phyloP scores from a whole-genome alignment of 441 rosid genomes.

The California macrophylla region DNA sequence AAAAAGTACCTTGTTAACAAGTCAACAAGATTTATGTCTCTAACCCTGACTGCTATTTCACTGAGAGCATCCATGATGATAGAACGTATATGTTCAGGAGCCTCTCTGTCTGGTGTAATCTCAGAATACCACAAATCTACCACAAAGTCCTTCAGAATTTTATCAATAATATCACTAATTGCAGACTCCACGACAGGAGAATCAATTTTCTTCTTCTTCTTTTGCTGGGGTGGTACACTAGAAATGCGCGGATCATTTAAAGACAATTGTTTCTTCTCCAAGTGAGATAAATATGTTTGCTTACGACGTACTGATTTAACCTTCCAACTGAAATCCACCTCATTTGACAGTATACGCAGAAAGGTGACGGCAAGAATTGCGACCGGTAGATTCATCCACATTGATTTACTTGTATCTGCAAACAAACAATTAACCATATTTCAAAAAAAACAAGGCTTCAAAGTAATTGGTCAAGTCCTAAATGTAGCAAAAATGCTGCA shows the following conservation, averaged over 20 bases:
- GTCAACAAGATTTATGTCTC: constrained; percentile 76
- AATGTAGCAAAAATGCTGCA: not conserved
- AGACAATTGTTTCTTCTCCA: constrained; percentile 66
- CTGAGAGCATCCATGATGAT: constrained; percentile 87
- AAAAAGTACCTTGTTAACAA: constrained; percentile 59
- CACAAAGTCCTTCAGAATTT: constrained; percentile 79
- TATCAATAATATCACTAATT: constrained; percentile 54
- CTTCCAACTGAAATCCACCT: constrained; percentile 80
- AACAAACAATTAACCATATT: constrained; percentile 9
- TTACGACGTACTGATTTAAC: constrained; percentile 17
- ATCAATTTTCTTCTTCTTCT: constrained; percentile 83
- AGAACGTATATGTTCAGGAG: constrained; percentile 74
- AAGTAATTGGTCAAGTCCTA: not conserved
- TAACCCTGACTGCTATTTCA: constrained; percentile 75
- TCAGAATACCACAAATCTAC: constrained; percentile 80
- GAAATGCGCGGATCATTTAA: constrained; percentile 65
- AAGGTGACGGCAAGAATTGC: constrained; percentile 47
- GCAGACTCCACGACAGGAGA: constrained; percentile 83
- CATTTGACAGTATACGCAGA: constrained; percentile 41
- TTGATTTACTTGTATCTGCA: constrained; percentile 87
- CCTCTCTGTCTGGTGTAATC: constrained; percentile 83
- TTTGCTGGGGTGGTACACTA: constrained; percentile 35
- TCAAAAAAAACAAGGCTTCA: not conserved
- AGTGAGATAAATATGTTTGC: constrained; percentile 40
- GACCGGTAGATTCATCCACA: constrained; percentile 92